Percentiles rank a stretch among this genome's conserved stretches.
Evolutionary conservation across 2,329 filamentous ascomycete species (phyloP).

Genomic region (Botrytis porri): DNA sequence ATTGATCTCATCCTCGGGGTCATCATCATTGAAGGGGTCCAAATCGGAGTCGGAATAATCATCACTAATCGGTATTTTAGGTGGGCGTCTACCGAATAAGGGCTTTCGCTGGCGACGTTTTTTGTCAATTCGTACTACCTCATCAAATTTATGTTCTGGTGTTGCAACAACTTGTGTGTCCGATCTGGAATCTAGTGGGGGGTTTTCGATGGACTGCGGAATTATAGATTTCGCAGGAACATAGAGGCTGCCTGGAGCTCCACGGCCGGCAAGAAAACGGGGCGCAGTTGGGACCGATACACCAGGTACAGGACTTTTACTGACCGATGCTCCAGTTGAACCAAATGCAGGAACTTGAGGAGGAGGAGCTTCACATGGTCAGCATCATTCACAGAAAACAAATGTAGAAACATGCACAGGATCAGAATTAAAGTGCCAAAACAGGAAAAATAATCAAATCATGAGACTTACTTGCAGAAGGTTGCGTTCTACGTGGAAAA

Average conservation of each 20-base stretch:
- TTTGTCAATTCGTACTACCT: not conserved
- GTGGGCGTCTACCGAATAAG: slow-evolving; percentile 26
- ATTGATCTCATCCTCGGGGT: slow-evolving; percentile 31
- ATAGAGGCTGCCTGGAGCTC: slow-evolving; percentile 1
- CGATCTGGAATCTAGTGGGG: not conserved
- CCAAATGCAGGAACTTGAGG: slow-evolving; percentile 55
- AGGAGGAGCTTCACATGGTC: slow-evolving; percentile 41
- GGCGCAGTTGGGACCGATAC: slow-evolving; percentile 35
- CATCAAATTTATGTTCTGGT: slow-evolving; percentile 8
- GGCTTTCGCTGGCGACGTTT: slow-evolving; percentile 23
- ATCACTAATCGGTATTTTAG: slow-evolving; percentile 22
- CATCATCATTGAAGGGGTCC: slow-evolving; percentile 37
- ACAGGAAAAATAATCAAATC: not conserved
- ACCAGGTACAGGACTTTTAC: slow-evolving; percentile 28
- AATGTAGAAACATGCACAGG: not conserved
- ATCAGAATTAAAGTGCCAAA: not conserved
- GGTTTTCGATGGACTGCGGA: not conserved
- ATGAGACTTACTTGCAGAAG: slow-evolving; percentile 43
- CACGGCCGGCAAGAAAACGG: slow-evolving; percentile 21
- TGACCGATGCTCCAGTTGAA: slow-evolving; percentile 30
- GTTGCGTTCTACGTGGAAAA: slow-evolving; percentile 39
- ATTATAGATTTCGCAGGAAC: not conserved
- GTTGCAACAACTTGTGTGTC: not conserved
- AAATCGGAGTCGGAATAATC: slow-evolving; percentile 32
- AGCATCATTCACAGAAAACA: not conserved